phyloP scores from a whole-genome alignment of 352 stramenopile genomes.

The Phytophthora citricola region DNA sequence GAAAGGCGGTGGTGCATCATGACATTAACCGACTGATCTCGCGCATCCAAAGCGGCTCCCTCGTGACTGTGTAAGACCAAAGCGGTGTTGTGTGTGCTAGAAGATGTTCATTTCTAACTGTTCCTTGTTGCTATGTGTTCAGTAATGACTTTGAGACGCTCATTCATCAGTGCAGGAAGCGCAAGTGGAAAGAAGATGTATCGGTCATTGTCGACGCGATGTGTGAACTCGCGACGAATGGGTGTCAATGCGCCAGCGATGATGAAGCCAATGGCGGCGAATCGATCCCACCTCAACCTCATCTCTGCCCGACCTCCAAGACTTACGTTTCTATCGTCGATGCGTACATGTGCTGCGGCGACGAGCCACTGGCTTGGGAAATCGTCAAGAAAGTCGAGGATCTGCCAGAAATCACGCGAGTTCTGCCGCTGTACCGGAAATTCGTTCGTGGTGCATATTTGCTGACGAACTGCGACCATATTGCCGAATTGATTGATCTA shows the following conservation, averaged over 20 bases:
- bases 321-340: slow-evolving; percentile 80
- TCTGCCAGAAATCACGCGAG: slow-evolving; percentile 45
- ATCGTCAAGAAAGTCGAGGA: slow-evolving; percentile 56
- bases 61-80: slow-evolving; percentile 61
- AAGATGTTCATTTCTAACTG: slow-evolving; percentile 1
- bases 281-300: slow-evolving; percentile 51
- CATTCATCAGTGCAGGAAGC: slow-evolving; percentile 83
- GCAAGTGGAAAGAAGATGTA: slow-evolving; percentile 84
- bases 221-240: slow-evolving; percentile 49
- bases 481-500: slow-evolving; percentile 56
- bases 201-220: slow-evolving; percentile 66
- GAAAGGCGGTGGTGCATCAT: slow-evolving; percentile 72
- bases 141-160: slow-evolving; percentile 86
- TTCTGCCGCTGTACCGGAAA: slow-evolving; percentile 70
- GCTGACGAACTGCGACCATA: slow-evolving; percentile 65
- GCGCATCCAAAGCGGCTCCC: slow-evolving; percentile 48
- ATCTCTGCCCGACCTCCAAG: slow-evolving; percentile 66
- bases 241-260: slow-evolving; percentile 36
- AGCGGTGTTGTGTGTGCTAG: neutral
- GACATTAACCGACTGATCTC: slow-evolving; percentile 70
- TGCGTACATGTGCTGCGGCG: slow-evolving; percentile 73
- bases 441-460: slow-evolving; percentile 76
- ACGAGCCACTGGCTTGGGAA: slow-evolving; percentile 66
- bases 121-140: slow-evolving; percentile 1
- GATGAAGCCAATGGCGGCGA: slow-evolving; percentile 1